Evolutionary conservation across 306 rosid genomes (phyloP).

Genomic region (Myrica gale): DNA sequence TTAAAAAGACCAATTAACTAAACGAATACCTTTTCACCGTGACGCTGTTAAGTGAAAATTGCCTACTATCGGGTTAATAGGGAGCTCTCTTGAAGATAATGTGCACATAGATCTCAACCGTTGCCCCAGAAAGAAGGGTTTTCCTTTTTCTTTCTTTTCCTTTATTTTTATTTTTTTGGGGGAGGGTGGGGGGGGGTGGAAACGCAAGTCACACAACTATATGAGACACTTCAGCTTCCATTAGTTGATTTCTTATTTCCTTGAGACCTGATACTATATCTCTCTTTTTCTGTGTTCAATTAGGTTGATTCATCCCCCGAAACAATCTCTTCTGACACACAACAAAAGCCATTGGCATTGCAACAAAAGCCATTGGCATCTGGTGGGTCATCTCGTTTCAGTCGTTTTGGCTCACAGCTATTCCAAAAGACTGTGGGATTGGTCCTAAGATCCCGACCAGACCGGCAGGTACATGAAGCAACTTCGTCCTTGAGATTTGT

Average conservation of each 20-base stretch:
- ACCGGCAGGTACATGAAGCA: conserved; percentile 52
- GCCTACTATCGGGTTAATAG: no score
- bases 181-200: no score
- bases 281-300: not conserved
- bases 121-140: no score
- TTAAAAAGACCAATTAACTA: no score
- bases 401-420: conserved; percentile 74
- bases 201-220: no score
- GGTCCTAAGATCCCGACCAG: conserved; percentile 72
- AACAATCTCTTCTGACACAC: conserved; percentile 44
- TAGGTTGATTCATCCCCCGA: conserved; percentile 50
- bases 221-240: no score
- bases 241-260: not conserved
- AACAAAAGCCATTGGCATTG: conserved; percentile 35
- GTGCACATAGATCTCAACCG: no score
- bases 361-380: conserved; percentile 25
- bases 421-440: conserved; percentile 73
- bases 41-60: no score
- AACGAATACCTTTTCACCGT: no score
- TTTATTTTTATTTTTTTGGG: no score
- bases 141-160: no score
- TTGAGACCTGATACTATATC: not conserved
- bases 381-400: conserved; percentile 61
- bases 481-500: conserved; percentile 7
- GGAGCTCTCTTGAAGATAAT: no score